Conservation (phyloP, 306 rosid species). For the Macrotyloma uniflorum region DNA sequence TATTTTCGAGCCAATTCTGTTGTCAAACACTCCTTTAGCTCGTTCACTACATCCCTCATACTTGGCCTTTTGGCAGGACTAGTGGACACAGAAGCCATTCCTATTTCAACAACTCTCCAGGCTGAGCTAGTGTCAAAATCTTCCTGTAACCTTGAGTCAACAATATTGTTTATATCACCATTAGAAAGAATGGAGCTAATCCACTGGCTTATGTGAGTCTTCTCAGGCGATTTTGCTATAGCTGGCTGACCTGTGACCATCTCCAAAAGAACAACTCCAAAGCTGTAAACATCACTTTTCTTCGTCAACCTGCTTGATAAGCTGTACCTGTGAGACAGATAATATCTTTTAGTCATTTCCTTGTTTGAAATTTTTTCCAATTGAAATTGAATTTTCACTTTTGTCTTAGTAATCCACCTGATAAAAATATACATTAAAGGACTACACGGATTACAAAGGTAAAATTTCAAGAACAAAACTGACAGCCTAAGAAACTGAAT, state of each 20-base stretch:
- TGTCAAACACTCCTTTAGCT: constrained; percentile 44
- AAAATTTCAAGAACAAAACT: no score
- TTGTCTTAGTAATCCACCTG: no score
- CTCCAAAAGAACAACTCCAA: constrained; percentile 58
- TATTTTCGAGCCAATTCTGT: no score
- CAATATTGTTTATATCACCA: constrained; percentile 46
- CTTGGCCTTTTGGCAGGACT: constrained; percentile 46
- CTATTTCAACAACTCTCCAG: constrained; percentile 57
- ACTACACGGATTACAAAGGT: no score
- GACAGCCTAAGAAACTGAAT: no score
- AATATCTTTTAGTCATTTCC: not conserved
- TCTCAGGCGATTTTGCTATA: constrained; percentile 25
- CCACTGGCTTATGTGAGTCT: constrained; percentile 47
- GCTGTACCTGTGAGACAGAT: constrained; percentile 43
- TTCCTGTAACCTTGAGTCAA: constrained; percentile 49
- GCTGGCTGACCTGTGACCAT: constrained; percentile 52
- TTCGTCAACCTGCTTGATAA: constrained; percentile 47
- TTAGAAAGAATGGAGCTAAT: constrained; percentile 40
- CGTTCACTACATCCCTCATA: constrained; percentile 53
- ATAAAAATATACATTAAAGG: no score
- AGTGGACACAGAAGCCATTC: constrained; percentile 50
- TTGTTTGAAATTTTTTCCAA: not conserved
- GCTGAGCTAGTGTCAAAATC: constrained; percentile 37
- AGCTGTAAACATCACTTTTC: constrained; percentile 67
- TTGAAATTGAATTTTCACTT: no score